Evolutionary conservation across 2,329 filamentous ascomycete genomes (phyloP).

Genomic region (Cladosporium sp.): DNA sequence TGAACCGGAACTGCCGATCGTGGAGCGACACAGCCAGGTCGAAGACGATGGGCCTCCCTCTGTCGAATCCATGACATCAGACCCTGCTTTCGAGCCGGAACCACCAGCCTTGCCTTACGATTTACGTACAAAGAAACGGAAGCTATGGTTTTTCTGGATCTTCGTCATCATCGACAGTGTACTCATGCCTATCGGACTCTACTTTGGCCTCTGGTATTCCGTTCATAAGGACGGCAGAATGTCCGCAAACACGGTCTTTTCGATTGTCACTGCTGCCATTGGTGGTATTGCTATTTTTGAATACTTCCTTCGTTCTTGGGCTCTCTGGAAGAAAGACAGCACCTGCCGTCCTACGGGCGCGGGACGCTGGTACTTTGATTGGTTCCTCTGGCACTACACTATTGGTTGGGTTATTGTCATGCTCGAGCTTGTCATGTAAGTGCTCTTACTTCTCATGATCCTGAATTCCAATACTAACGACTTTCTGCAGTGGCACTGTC

Average conservation of each 20-base stretch:
- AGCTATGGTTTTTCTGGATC: conserved; percentile 61
- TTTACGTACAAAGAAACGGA: conserved; percentile 47
- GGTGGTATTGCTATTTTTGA: conserved; percentile 57
- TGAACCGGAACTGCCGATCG: conserved; percentile 5
- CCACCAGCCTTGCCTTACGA: conserved; percentile 59
- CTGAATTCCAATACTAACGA: conserved; percentile 26
- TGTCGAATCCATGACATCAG: conserved; percentile 10
- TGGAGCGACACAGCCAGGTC: conserved; percentile 13
- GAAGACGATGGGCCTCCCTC: conserved; percentile 11
- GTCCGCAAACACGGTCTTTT: conserved; percentile 53
- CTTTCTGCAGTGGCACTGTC: conserved; percentile 42
- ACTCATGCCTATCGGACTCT: conserved; percentile 59
- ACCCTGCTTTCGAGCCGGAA: conserved; percentile 33
- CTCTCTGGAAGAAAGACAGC: conserved; percentile 54
- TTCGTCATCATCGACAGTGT: conserved; percentile 61
- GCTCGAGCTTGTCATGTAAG: conserved; percentile 56
- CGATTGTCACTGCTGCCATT: conserved; percentile 55
- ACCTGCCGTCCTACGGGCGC: conserved; percentile 55
- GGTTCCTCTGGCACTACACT: conserved; percentile 59
- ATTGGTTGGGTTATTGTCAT: conserved; percentile 58
- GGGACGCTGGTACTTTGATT: conserved; percentile 49
- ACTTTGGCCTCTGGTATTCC: conserved; percentile 62
- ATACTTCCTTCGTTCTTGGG: conserved; percentile 51
- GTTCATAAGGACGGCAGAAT: conserved; percentile 42
- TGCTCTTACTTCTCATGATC: too few relatives aligned